Evolutionary conservation across 2,329 filamentous ascomycete genomes (phyloP), one percentile per base, ranked within the genome.

Genomic region (Stemphylium beticola): DNA sequence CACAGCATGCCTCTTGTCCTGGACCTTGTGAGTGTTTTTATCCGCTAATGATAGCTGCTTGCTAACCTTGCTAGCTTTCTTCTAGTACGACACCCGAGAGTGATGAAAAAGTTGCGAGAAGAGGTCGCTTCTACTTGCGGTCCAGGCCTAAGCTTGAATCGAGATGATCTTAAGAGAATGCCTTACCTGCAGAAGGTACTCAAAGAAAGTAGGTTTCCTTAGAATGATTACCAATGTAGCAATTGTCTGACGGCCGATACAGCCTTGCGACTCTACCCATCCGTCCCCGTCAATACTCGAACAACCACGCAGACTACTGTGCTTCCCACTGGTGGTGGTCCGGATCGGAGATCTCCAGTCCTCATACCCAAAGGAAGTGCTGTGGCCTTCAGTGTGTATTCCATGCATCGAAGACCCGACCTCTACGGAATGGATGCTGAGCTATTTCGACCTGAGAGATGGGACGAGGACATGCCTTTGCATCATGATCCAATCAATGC

Each of bases 71-170:
- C 18, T 15, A 65, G 60, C 44, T 66, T 66, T 42, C 42, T 65
- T 15, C 60, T 74, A 54, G 70, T 73, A 20, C 69, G 75, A 9
- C 73, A 75, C 40, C 71, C 75, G 14, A 60, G 62, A 8, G 61
- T 72, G 52, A 48, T 71, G 67, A 39, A 62, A 55, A 50, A 72
- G 58, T 53, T 76, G 64, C 43, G 80, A 18, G 60, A 65, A 10
- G 78, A 73, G 51, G 67, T 76, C 12, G 41, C 43, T n/a, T 50
- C 53, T 12, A 42, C 50, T 40, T 58, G 52, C 18, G 44, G 33
- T 12, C 29, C 17, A 10, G 77, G 83, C 22, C 22, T 48, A 9
- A 11, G 82, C 81, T 2, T 78, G 47, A 74, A 70, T 29, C 78
- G 79, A 51, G 64, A 74, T 33, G 60, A 69, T 17, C 76, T 81